phyloP scores from a whole-genome alignment of 495 filamentous ascomycete species.

The Elaphomyces granulatus region DNA sequence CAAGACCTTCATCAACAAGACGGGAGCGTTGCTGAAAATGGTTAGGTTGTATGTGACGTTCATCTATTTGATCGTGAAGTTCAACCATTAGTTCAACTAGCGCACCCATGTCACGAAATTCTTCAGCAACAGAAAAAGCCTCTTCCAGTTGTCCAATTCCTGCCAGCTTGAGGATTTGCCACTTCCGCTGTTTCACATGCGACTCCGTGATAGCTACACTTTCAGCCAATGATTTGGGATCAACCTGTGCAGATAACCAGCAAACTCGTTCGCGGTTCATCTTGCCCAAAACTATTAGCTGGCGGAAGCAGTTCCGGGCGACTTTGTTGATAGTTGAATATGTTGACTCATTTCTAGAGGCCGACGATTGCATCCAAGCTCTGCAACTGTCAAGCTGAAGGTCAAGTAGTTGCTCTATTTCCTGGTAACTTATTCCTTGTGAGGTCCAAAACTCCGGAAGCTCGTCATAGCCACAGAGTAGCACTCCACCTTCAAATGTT shows the following conservation, averaged over 20 bases:
- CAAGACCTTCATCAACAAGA: slow-evolving; percentile 6
- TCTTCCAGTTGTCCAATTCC: slow-evolving; percentile 53
- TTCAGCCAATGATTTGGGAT: slow-evolving; percentile 30
- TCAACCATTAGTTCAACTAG: slow-evolving; percentile 48
- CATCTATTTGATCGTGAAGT: slow-evolving; percentile 29
- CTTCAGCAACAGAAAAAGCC: slow-evolving; percentile 59
- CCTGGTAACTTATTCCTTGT: slow-evolving; percentile 23
- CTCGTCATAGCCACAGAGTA: slow-evolving; percentile 42
- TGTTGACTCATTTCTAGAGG: slow-evolving; percentile 3
- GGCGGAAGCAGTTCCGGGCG: slow-evolving; percentile 35
- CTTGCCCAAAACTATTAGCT: slow-evolving; percentile 43
- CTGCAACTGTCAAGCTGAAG: slow-evolving; percentile 31
- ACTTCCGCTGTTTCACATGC: slow-evolving; percentile 39
- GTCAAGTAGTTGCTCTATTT: slow-evolving; percentile 37
- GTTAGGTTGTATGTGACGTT: neutral
- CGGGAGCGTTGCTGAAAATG: slow-evolving; percentile 4
- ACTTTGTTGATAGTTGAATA: slow-evolving; percentile 28
- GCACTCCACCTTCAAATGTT: slow-evolving; percentile 52
- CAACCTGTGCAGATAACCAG: slow-evolving; percentile 42
- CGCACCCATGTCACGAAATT: slow-evolving; percentile 52
- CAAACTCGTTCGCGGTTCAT: slow-evolving; percentile 44
- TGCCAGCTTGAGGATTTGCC: slow-evolving; percentile 46
- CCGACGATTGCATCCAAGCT: slow-evolving; percentile 23
- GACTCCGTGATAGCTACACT: slow-evolving; percentile 32
- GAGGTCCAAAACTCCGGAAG: slow-evolving; percentile 76